phyloP scores from a whole-genome alignment of 257 asterid genomes.

The Gentiana macrophylla region DNA sequence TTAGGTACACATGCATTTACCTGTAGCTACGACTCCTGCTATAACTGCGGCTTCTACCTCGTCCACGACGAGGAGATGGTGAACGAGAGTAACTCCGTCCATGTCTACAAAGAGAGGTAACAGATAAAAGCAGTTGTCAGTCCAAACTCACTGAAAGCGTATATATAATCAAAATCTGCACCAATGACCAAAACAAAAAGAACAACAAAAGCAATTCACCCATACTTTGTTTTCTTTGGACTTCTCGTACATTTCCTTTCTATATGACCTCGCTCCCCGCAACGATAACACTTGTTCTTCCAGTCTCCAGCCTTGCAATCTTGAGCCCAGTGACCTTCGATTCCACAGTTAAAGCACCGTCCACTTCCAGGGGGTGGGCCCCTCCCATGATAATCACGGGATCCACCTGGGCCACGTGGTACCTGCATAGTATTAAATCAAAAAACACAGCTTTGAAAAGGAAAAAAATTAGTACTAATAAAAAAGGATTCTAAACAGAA shows the following conservation, averaged over 20 bases:
- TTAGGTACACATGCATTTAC: slow-evolving; percentile 9
- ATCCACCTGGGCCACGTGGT: slow-evolving; percentile 58
- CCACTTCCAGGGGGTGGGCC: slow-evolving; percentile 61
- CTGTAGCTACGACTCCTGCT: slow-evolving; percentile 50
- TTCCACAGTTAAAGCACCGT: slow-evolving; percentile 58
- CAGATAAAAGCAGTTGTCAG: too few species aligned
- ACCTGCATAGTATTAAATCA: slow-evolving; percentile 19
- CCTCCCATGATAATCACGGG: slow-evolving; percentile 43
- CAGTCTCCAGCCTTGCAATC: slow-evolving; percentile 67
- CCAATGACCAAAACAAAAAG: slow-evolving; percentile 2
- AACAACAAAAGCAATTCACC: not conserved
- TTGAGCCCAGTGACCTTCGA: slow-evolving; percentile 62
- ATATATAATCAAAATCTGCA: not conserved
- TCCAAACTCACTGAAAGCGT: too few species aligned
- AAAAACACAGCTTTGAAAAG: not conserved
- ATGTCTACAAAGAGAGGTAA: slow-evolving; percentile 15
- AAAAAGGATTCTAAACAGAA: too few species aligned
- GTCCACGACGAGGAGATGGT: slow-evolving; percentile 46
- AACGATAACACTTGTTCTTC: slow-evolving; percentile 56
- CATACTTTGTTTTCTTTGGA: slow-evolving; percentile 37
- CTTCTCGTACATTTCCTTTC: slow-evolving; percentile 47
- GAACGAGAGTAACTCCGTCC: slow-evolving; percentile 45
- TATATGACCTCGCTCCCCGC: slow-evolving; percentile 59
- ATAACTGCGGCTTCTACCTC: slow-evolving; percentile 35
- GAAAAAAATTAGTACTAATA: too few species aligned